A percentile compares a stretch with the other conserved stretches of the same genome.
phyloP scores from a whole-genome alignment of 345 rosid species.

The Euphorbia peplus region DNA sequence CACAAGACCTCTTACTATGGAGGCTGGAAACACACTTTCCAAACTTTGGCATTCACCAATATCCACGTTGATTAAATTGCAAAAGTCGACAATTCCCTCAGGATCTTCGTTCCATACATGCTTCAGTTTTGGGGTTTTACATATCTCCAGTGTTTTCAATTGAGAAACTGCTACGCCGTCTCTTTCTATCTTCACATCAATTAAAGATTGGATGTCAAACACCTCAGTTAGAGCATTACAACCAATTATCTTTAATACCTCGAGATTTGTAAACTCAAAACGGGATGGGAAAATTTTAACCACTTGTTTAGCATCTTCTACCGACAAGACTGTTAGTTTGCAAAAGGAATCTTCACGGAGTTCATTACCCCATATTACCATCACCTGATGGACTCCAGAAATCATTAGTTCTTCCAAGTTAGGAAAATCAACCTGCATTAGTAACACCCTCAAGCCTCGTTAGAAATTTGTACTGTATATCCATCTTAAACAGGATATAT shows the following conservation, averaged over 20 bases:
- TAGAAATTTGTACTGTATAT: neutral
- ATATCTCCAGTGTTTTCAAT: neutral
- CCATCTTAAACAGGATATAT: too few species aligned
- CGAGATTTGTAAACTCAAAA: neutral
- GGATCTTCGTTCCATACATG: slow-evolving; percentile 2
- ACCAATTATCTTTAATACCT: neutral
- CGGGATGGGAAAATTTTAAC: slow-evolving; percentile 5
- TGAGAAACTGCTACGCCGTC: neutral
- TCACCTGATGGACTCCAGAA: neutral
- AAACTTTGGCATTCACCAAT: neutral
- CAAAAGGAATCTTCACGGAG: neutral
- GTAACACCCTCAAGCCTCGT: too few species aligned
- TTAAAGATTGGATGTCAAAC: slow-evolving; percentile 9
- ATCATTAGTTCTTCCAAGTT: neutral
- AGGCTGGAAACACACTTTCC: slow-evolving; percentile 14
- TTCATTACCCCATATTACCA: neutral
- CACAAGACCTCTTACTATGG: slow-evolving; percentile 7
- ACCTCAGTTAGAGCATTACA: slow-evolving; percentile 11
- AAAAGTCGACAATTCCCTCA: neutral
- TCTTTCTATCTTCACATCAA: neutral
- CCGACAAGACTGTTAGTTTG: neutral
- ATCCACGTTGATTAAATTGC: neutral
- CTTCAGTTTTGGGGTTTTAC: neutral
- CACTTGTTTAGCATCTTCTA: neutral
- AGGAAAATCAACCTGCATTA: slow-evolving; percentile 14